Percentiles rank a stretch among this genome's conserved stretches.
Evolutionary conservation across 1,284 basidiomycete genomes (phyloP).

Genomic region (Malassezia psittaci): DNA sequence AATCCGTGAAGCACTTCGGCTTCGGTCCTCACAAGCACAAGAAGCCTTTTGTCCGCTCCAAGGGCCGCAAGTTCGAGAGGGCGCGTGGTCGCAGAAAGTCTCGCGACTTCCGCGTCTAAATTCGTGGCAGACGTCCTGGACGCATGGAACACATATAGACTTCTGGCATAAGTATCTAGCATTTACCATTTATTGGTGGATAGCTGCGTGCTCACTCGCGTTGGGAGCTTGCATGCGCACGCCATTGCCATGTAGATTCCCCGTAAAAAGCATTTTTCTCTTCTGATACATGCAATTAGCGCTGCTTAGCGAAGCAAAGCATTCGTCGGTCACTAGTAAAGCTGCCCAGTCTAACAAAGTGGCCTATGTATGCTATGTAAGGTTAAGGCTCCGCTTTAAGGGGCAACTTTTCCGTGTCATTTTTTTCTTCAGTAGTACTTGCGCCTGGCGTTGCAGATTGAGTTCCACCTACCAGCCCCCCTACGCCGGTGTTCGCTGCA

Average conservation of each 20-base stretch:
- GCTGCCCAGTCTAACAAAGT: too few relatives aligned
- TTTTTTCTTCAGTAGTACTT: neutral
- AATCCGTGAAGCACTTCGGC: slow-evolving; percentile 91
- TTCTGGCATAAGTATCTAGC: neutral
- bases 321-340: too few relatives aligned
- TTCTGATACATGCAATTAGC: neutral
- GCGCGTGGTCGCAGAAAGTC: slow-evolving; percentile 51
- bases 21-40: slow-evolving; percentile 55
- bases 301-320: neutral
- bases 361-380: too few relatives aligned
- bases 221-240: neutral
- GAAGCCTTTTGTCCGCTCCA: slow-evolving; percentile 84
- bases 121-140: neutral
- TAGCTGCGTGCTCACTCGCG: neutral
- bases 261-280: slow-evolving; percentile 3
- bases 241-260: neutral
- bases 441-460: neutral
- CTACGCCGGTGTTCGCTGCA: neutral
- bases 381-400: neutral
- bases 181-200: neutral
- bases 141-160: too few relatives aligned
- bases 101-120: slow-evolving; percentile 49
- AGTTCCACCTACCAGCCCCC: slow-evolving; percentile 1
- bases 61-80: slow-evolving; percentile 76
- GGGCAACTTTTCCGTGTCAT: neutral